Conservation (phyloP, 2,329 filamentous ascomycete genomes). For the Aspergillus sp. region DNA sequence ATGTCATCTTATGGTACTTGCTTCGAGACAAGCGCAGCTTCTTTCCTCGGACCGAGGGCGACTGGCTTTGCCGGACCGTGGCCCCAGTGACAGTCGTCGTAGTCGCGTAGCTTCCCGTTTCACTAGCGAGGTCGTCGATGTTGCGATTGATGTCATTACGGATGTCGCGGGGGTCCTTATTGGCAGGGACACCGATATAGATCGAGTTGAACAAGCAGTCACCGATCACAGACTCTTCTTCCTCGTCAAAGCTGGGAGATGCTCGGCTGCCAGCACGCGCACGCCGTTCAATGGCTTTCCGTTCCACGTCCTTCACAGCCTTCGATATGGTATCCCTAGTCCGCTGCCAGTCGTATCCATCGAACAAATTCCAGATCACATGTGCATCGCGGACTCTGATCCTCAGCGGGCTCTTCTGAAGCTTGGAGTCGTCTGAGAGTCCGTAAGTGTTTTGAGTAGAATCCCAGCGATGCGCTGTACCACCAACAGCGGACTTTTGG, state of each 20-base stretch:
- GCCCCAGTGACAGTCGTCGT: slow-evolving; percentile 58
- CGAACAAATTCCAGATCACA: slow-evolving; percentile 95
- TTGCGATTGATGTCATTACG: slow-evolving; percentile 83
- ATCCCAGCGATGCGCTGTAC: slow-evolving; percentile 77
- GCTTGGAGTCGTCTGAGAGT: slow-evolving; percentile 61
- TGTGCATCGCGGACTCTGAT: slow-evolving; percentile 83
- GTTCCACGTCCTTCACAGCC: slow-evolving; percentile 84
- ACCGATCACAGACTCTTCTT: slow-evolving; percentile 83
- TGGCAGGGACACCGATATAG: slow-evolving; percentile 89
- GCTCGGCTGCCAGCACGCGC: slow-evolving; percentile 59
- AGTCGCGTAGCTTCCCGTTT: slow-evolving; percentile 85
- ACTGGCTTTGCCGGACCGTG: slow-evolving; percentile 39
- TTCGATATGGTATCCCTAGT: slow-evolving; percentile 85
- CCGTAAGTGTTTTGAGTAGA: slow-evolving; percentile 75
- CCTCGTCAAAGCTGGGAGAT: slow-evolving; percentile 58
- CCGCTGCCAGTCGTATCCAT: slow-evolving; percentile 93
- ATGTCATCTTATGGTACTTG: slow-evolving; percentile 91
- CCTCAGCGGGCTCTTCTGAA: slow-evolving; percentile 70
- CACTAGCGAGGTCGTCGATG: slow-evolving; percentile 80
- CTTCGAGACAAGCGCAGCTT: slow-evolving; percentile 77
- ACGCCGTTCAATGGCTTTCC: slow-evolving; percentile 74
- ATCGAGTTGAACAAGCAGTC: slow-evolving; percentile 99
- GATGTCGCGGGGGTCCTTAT: slow-evolving; percentile 80
- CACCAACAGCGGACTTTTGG: slow-evolving; percentile 60
- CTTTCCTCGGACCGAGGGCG: slow-evolving; percentile 50